A percentile compares a stretch with the other conserved stretches of the same genome.
phyloP scores from a whole-genome alignment of 371 early-diverging fungal species.

The Vairimorpha apis region DNA sequence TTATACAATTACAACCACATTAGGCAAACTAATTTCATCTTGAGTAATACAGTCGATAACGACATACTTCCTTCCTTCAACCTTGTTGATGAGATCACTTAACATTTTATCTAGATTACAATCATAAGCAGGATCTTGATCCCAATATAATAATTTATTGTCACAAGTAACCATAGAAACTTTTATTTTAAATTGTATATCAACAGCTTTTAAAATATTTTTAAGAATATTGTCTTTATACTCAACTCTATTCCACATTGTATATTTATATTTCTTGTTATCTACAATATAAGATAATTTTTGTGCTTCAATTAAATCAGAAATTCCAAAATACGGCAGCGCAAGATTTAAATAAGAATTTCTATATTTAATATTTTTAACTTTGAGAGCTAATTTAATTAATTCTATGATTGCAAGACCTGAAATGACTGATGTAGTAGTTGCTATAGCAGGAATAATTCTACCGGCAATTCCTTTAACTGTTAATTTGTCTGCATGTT shows the following conservation, averaged over 20 bases:
- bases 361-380: conserved; percentile 70
- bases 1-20: no score
- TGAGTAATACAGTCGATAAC: conserved; percentile 35
- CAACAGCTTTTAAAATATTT: conserved; percentile 77
- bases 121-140: conserved; percentile 37
- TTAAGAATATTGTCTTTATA: conserved; percentile 77
- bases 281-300: conserved; percentile 64
- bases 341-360: conserved; percentile 97
- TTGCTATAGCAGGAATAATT: conserved; percentile 99
- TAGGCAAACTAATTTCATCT: conserved; percentile 29
- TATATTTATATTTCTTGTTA: conserved; percentile 77
- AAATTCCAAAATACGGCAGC: conserved; percentile 94
- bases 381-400: conserved; percentile 48
- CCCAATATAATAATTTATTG: conserved; percentile 71
- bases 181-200: conserved; percentile 73
- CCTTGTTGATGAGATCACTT: conserved; percentile 30
- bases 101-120: conserved; percentile 44
- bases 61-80: conserved; percentile 31
- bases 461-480: conserved; percentile 98
- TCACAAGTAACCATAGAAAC: conserved; percentile 87
- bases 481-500: conserved; percentile 78
- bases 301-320: conserved; percentile 85
- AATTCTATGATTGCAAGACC: conserved; percentile 90
- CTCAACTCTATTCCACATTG: conserved; percentile 91
- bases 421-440: conserved; percentile 95